Evolutionary conservation across 2,329 filamentous ascomycete species (phyloP), one percentile per base, ranked within the genome.

Genomic region (Capronia epimyces): DNA sequence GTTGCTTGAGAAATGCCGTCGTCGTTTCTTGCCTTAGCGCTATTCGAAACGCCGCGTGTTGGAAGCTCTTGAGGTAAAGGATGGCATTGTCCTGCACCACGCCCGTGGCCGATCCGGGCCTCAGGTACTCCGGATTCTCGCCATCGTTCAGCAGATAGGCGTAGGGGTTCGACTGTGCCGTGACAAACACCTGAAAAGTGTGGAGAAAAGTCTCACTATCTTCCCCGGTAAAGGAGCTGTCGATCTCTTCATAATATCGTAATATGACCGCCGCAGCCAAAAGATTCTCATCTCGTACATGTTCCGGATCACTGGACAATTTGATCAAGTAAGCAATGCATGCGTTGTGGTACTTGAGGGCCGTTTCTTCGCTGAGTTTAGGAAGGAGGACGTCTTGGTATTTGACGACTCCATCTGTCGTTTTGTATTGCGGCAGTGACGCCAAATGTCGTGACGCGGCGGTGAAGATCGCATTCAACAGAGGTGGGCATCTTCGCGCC

Each of bases 221-320:
- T 40, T 75, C 70, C 39, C 76, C 74, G 1, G 71, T 73, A 0
- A 72, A 64, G 1, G 53, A 51, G 8, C 46, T 49, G 45, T 80
- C 74, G 52, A 82, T 74, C 56, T 82, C 79, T 61, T 82, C 78
- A 16, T 79, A 70, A 1, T 78, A 75, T 1, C 79, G 70, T 1
- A 82, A 67, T 8, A 82, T 78, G 25, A 81, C 78, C 0, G 74
- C 76, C 0, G 78, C 77, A 0, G 78, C 77, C 27, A 80, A 71
- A 1, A 79, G 62, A 29, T 76, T 74, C 58, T 78, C 76, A 51
- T 78, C 75, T 13, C 70, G 64, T 1, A 73, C 66, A 2, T 68
- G 70, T 2, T 64, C 65, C 0, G 68, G 58, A 25, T 71, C 67
- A 31, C 53, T 61, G 1, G 62, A 64, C 15, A 66, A 46, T 37